Conservation (phyloP, 139 green algal genomes). For the Micractinium conductrix region DNA sequence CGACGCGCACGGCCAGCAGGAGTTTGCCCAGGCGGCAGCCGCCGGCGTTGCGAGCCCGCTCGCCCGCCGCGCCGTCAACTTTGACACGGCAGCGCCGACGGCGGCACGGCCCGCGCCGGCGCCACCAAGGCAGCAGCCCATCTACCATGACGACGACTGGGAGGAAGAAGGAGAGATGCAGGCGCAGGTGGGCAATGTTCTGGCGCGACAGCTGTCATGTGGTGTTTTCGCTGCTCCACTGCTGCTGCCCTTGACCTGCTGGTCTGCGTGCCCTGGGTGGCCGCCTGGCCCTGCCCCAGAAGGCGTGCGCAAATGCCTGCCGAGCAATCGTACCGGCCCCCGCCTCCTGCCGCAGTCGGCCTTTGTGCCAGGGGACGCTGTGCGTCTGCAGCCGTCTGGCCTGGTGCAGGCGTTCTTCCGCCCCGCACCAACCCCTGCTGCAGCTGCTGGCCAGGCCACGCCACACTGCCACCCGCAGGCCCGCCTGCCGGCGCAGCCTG, state of each 20-base stretch:
- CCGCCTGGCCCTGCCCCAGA: too few relatives aligned
- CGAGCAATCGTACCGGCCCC: not conserved
- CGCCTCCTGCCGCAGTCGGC: not conserved
- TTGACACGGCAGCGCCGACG: not conserved
- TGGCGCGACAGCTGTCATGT: not conserved
- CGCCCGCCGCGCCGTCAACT: not conserved
- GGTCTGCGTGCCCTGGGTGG: too few relatives aligned
- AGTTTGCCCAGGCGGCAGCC: not conserved
- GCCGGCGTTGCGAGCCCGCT: not conserved
- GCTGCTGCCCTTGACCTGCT: too few relatives aligned
- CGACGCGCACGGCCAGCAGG: too few relatives aligned
- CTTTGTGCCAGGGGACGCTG: too few relatives aligned
- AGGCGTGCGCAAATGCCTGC: not conserved
- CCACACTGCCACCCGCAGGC: too few relatives aligned
- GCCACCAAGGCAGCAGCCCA: not conserved
- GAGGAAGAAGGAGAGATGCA: constrained; percentile 24
- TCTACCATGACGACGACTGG: not conserved
- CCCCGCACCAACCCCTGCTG: too few relatives aligned
- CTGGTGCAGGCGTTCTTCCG: not conserved
- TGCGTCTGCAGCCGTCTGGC: too few relatives aligned
- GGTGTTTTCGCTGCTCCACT: too few relatives aligned
- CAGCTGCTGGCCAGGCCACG: too few relatives aligned
- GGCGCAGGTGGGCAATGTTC: not conserved
- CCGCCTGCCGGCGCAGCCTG: not conserved
- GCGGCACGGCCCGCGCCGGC: not conserved